phyloP scores from a whole-genome alignment of 495 filamentous ascomycete species.

The Aspergillus hancockii region DNA sequence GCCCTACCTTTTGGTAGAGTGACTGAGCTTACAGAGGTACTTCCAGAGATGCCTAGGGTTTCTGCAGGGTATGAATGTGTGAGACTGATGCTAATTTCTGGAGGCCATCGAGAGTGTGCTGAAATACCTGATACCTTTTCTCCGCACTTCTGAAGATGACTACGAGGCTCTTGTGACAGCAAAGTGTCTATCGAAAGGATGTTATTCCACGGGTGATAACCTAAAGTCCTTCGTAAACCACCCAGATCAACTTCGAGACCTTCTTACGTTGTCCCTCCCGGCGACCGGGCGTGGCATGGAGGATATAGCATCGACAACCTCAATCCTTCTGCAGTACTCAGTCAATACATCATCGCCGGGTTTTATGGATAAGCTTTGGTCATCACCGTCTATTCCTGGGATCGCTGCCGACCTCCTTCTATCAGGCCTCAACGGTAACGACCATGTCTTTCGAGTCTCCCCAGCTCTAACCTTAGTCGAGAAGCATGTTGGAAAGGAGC shows the following conservation, averaged over 20 bases:
- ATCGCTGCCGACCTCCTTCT: not conserved
- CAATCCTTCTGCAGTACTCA: not conserved
- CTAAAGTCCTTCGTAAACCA: not conserved
- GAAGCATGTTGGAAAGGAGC: slow-evolving; percentile 1
- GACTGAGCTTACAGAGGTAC: not conserved
- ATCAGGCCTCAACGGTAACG: not conserved
- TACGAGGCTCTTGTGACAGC: not conserved
- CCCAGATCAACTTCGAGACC: not conserved
- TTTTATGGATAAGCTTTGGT: slow-evolving; percentile 1
- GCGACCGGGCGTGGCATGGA: not conserved
- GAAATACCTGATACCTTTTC: not conserved
- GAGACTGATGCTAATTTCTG: not conserved
- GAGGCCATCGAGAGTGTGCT: slow-evolving; percentile 1
- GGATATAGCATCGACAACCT: not conserved
- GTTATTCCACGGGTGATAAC: not conserved
- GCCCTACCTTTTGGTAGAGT: not conserved
- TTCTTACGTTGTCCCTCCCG: not conserved
- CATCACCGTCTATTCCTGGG: not conserved
- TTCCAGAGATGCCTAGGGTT: not conserved
- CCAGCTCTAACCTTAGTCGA: not conserved
- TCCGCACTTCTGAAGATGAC: not conserved
- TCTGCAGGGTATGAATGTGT: not conserved
- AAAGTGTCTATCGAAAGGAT: not conserved
- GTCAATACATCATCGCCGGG: slow-evolving; percentile 1
- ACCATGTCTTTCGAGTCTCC: not conserved